Conservation (phyloP, 805 yeast genomes). For the Candida saitoana region DNA sequence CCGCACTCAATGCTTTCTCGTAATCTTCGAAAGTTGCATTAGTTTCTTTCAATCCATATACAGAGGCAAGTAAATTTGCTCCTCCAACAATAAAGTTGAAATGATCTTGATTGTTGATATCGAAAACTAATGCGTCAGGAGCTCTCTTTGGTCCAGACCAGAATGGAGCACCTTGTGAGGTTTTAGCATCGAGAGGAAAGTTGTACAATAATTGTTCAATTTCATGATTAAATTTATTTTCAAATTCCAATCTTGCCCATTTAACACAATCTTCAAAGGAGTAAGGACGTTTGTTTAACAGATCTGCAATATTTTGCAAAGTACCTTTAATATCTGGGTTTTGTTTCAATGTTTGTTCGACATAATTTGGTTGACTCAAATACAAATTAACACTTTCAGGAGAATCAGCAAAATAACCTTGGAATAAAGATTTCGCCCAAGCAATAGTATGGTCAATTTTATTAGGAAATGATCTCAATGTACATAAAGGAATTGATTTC, state of each 20-base stretch:
- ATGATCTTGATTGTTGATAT: conserved; percentile 71
- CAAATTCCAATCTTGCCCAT: conserved; percentile 93
- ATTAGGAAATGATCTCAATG: conserved; percentile 94
- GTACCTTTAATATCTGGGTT: conserved; percentile 88
- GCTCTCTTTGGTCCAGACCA: conserved; percentile 99
- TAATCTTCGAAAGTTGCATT: conserved; percentile 52
- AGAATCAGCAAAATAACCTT: conserved; percentile 85
- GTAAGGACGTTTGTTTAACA: conserved; percentile 78
- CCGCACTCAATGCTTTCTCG: conserved; percentile 46
- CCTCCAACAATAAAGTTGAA: conserved; percentile 80
- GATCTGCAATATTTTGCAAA: conserved; percentile 71
- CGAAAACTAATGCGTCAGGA: conserved; percentile 80
- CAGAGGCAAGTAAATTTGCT: conserved; percentile 86
- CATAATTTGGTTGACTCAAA: conserved; percentile 86
- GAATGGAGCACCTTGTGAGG: conserved; percentile 87
- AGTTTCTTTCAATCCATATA: conserved; percentile 84
- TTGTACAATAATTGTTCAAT: conserved; percentile 86
- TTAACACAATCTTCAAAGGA: conserved; percentile 88
- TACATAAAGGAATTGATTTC: conserved; percentile 94
- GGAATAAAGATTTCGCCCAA: conserved; percentile 95
- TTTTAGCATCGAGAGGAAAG: conserved; percentile 91
- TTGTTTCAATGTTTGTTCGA: conserved; percentile 86
- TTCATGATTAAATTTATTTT: conserved; percentile 77
- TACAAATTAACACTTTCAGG: conserved; percentile 91
- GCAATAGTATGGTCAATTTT: conserved; percentile 99